Evolutionary conservation across 106 monocot species (phyloP).

Genomic region (Platanthera guangdongensis): DNA sequence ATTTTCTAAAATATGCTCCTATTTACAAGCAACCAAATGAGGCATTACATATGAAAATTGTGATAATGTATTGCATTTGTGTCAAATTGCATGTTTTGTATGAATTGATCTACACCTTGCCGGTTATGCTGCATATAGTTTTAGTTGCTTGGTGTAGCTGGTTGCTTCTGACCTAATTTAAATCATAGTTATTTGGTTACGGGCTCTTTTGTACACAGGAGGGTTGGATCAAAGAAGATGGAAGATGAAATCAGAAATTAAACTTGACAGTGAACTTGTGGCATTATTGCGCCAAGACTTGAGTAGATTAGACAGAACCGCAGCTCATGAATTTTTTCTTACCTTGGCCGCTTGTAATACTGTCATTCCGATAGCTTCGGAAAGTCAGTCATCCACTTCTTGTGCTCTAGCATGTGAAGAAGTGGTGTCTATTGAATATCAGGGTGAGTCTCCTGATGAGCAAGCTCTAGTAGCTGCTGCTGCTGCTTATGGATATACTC

Average conservation of each 20-base stretch:
- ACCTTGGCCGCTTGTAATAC: constrained; percentile 94
- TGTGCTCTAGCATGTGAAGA: constrained; percentile 35
- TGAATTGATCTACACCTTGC: neutral
- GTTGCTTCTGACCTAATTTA: neutral
- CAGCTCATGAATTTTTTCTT: constrained; percentile 91
- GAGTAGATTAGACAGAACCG: constrained; percentile 51
- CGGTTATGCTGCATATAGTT: neutral
- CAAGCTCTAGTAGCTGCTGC: constrained; percentile 93
- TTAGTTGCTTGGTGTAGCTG: neutral
- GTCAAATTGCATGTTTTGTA: neutral
- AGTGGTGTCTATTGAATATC: constrained; percentile 56
- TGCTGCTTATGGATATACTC: constrained; percentile 82
- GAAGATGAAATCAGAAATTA: constrained; percentile 54
- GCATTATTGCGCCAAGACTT: constrained; percentile 51
- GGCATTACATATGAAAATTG: neutral
- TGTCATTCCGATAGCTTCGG: constrained; percentile 69
- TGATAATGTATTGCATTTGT: neutral
- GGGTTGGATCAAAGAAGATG: constrained; percentile 20
- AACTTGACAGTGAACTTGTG: constrained; percentile 53
- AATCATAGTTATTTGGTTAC: neutral
- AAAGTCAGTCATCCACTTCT: constrained; percentile 23
- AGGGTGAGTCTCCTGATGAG: constrained; percentile 99
- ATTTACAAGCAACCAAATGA: neutral
- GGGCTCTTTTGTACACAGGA: constrained; percentile 27
- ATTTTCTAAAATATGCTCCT: neutral